Conservation (phyloP, 208 protist genomes). For the Novymonas esmeraldas region DNA sequence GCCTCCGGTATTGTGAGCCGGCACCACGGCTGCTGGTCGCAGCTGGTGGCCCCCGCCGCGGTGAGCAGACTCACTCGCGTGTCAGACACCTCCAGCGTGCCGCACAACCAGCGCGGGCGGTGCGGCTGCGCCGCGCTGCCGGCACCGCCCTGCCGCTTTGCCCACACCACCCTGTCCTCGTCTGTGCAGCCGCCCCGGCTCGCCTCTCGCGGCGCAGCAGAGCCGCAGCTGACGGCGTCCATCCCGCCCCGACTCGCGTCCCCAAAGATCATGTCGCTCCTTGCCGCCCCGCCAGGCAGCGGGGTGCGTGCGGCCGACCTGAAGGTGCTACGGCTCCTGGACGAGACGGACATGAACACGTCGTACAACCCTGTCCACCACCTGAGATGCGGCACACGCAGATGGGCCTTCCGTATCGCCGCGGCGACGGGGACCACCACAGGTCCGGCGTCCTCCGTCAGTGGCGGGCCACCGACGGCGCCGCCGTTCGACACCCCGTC, state of each 20-base stretch:
- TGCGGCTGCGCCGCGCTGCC: neutral
- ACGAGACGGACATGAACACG: neutral
- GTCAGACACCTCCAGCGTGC: constrained; percentile 14
- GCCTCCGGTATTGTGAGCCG: constrained; percentile 16
- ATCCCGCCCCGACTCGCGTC: neutral
- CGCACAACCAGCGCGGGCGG: neutral
- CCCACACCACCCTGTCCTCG: neutral
- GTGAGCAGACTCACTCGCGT: constrained; percentile 4
- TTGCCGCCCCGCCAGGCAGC: neutral
- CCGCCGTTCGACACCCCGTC: neutral
- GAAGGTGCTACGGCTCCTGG: neutral
- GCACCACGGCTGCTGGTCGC: constrained; percentile 14
- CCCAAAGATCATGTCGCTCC: neutral
- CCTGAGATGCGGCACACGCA: constrained; percentile 25
- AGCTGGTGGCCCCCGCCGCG: neutral
- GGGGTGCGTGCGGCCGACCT: neutral
- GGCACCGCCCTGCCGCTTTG: neutral
- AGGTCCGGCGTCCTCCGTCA: neutral
- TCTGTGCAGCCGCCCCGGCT: constrained; percentile 1
- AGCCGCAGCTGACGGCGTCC: neutral
- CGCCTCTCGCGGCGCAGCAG: neutral
- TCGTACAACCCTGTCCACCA: constrained; percentile 25
- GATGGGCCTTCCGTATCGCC: constrained; percentile 6
- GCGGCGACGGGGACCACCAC: constrained; percentile 5
- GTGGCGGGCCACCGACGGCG: neutral